phyloP scores from a whole-genome alignment of 495 filamentous ascomycete species.

The Penicillium parvum region DNA sequence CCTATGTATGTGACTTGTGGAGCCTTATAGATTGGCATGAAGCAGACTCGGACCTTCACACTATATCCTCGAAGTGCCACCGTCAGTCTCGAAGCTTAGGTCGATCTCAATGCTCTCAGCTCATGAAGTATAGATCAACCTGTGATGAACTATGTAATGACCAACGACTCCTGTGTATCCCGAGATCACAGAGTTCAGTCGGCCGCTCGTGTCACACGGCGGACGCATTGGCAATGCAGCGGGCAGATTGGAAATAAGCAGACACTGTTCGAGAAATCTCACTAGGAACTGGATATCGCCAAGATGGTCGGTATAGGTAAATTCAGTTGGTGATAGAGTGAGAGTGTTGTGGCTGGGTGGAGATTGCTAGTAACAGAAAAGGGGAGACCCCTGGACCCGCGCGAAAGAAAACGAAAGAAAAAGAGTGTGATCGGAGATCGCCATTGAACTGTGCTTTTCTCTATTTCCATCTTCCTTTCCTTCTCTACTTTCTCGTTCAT shows the following conservation, averaged over 20 bases:
- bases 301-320: not conserved
- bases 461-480: not conserved
- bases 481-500: no score
- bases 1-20: no score
- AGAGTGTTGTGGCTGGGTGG: not conserved
- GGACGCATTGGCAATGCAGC: not conserved
- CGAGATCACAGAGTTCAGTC: not conserved
- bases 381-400: not conserved
- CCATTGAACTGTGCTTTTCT: not conserved
- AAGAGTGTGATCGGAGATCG: not conserved
- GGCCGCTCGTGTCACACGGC: not conserved
- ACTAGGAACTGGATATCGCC: no score
- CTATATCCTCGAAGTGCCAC: no score
- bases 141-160: not conserved
- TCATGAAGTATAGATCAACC: not conserved
- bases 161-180: not conserved
- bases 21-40: no score
- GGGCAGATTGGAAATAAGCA: not conserved
- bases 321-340: not conserved
- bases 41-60: no score
- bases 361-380: not conserved
- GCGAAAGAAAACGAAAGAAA: not conserved
- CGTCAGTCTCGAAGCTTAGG: no score
- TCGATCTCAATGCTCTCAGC: not conserved
- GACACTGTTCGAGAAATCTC: not conserved